Conservation (phyloP, 768 basidiomycete genomes). For the Rhizopogon salebrosus region DNA sequence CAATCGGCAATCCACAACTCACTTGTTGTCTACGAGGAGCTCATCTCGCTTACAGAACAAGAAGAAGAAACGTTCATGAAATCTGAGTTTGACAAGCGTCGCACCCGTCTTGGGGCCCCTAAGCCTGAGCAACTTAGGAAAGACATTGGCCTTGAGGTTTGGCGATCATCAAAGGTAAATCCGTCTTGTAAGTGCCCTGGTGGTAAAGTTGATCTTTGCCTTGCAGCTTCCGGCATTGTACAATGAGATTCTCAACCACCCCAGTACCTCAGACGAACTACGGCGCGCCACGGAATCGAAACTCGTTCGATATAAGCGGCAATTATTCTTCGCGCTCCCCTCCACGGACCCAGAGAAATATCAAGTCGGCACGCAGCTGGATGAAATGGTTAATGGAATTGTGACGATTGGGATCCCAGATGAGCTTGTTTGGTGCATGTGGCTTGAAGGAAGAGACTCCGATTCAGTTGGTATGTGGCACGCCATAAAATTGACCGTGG, state of each 20-base stretch:
- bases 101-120: conserved; percentile 69
- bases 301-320: conserved; percentile 59
- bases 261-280: conserved; percentile 70
- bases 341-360: conserved; percentile 36
- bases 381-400: conserved; percentile 68
- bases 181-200: not conserved
- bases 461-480: conserved; percentile 54
- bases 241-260: conserved; percentile 77
- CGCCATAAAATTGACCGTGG: not conserved
- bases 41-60: conserved; percentile 56
- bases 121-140: conserved; percentile 52
- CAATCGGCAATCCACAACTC: conserved; percentile 66
- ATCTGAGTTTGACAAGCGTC: conserved; percentile 70
- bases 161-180: conserved; percentile 53
- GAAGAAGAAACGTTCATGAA: conserved; percentile 54
- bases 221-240: conserved; percentile 67
- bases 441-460: conserved; percentile 69
- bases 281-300: conserved; percentile 76
- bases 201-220: conserved; percentile 3
- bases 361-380: conserved; percentile 53
- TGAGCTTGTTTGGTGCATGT: conserved; percentile 76
- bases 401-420: conserved; percentile 74
- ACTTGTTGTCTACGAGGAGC: conserved; percentile 68
- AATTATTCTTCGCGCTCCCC: conserved; percentile 59
- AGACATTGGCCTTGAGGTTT: conserved; percentile 65